Evolutionary conservation across 2,329 filamentous ascomycete species (phyloP).

Genomic region (Sporothrix protearum): DNA sequence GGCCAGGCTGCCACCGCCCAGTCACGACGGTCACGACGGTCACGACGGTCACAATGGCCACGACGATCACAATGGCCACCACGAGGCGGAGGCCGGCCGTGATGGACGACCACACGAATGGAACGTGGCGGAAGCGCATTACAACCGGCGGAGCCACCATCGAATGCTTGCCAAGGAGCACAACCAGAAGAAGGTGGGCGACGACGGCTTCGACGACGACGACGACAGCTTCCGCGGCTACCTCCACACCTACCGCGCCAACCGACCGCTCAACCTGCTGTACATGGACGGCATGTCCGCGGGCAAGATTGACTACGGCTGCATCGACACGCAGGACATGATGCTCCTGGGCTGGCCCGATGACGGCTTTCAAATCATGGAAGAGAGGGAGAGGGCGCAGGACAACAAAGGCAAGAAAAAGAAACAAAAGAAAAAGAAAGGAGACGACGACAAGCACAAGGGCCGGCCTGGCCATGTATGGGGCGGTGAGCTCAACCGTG

Average conservation of each 20-base stretch:
- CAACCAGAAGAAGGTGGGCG: background rate
- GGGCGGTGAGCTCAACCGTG: constrained; percentile 48
- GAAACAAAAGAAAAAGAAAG: background rate
- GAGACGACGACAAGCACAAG: background rate
- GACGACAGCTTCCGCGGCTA: constrained; percentile 46
- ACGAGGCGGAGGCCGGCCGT: too few relatives aligned
- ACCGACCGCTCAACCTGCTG: constrained; percentile 55
- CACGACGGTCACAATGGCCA: background rate
- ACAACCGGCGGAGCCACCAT: background rate
- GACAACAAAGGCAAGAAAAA: background rate
- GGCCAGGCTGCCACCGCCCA: background rate
- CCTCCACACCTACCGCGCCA: constrained; percentile 63
- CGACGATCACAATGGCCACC: too few relatives aligned
- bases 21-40: background rate
- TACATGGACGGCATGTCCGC: constrained; percentile 70
- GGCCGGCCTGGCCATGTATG: background rate
- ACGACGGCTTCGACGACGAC: background rate
- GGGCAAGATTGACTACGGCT: constrained; percentile 62
- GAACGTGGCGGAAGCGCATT: background rate
- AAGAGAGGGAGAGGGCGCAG: background rate
- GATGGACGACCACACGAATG: too few relatives aligned
- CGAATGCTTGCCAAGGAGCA: background rate
- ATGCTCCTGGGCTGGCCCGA: constrained; percentile 43
- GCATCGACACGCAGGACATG: constrained; percentile 63
- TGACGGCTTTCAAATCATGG: background rate